phyloP scores from a whole-genome alignment of 2,329 filamentous ascomycete species.

The Trichophyton equinum region DNA sequence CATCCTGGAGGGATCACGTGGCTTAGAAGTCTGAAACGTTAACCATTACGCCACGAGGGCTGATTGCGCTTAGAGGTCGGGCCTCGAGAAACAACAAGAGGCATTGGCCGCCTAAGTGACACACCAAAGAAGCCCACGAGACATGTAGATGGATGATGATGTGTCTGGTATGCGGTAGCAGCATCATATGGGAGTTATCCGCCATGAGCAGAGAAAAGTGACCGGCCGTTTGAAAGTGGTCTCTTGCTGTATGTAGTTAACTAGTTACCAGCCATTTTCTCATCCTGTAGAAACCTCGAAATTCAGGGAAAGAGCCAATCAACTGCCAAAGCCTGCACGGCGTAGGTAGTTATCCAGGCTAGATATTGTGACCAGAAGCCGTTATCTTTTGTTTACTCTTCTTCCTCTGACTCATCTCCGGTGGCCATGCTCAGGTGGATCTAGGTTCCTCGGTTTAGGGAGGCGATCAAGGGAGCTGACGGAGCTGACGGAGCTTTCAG shows the following conservation, averaged over 20 bases:
- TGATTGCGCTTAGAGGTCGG: background rate
- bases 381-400: background rate
- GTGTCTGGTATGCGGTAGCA: no score
- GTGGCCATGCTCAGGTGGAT: background rate
- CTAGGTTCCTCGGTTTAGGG: background rate
- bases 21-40: constrained; percentile 3
- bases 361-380: no score
- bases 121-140: background rate
- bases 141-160: background rate
- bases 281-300: no score
- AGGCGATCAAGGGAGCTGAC: background rate
- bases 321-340: background rate
- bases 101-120: background rate
- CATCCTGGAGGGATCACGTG: background rate
- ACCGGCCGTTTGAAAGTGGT: no score
- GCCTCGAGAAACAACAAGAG: background rate
- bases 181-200: no score
- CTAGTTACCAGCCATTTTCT: no score
- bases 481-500: background rate
- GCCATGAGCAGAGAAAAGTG: no score
- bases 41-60: constrained; percentile 4
- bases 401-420: background rate
- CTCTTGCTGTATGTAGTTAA: no score
- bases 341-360: no score
- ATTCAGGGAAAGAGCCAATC: background rate